Base-by-base conservation (phyloP, 2,329 filamentous ascomycete genomes). In the Alternaria sp. region DNA sequence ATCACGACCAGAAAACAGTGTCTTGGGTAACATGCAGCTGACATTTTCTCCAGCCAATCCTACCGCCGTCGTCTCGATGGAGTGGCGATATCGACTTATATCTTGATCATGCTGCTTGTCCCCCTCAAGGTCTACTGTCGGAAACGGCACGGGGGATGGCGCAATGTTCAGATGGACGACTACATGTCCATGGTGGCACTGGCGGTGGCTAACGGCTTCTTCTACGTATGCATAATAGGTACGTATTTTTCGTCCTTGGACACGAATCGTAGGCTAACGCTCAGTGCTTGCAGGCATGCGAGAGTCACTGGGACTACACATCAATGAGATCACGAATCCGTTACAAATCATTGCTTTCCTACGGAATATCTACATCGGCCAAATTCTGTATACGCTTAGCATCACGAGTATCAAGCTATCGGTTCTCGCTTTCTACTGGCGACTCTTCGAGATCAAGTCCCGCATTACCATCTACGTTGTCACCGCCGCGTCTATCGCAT, bases 341-440 rank as follows among this genome's bases (percentile, higher is more conserved):
- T 18, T 51, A 1, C 41, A 68, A 26, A 54, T 71, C 14, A 53
- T 67, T 4, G 60, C 61, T 11, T 74, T 74, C 33, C 18, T 71
- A 10, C 57, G 56, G 18, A 63, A 60, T n/a, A 56, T 74, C 18
- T 75, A 58, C 25, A 50, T 69, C 15, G 71, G 58, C 9, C 64
- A 74, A 10, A 60, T 75, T 1, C 41, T 75, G 5, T 75, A 75
- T 56, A 60, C 64, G 2, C 55, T 58, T 20, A 53, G 58, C 9
- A 69, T 74, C 12, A 53, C 58, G n/a, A 47, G 58, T 6, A 68
- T 70, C 37, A 75, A 75, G 49, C 66, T 74, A n/a, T 70, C 71
- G 0, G 64, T 75, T 3, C 50, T 75, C 1, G 71, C 70, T 6
- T 73, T 74, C 53, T 75, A 75, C 41, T 74, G 71, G 72, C 66